Conservation (phyloP, 2,329 filamentous ascomycete species). For the Xylariales sp. region DNA sequence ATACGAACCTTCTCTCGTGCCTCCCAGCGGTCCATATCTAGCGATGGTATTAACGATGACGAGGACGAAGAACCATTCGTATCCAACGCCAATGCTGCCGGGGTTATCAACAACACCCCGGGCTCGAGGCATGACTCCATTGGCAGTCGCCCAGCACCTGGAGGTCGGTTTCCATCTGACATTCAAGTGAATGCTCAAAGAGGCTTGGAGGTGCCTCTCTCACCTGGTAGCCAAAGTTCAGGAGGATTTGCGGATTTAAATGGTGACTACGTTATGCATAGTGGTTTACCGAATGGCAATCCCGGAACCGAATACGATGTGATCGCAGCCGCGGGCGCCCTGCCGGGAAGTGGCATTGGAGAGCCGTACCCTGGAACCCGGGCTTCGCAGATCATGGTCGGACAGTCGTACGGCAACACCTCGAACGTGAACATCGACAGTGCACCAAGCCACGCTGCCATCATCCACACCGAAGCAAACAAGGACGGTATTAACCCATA, state of each 20-base stretch:
- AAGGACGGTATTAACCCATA: conserved; percentile 57
- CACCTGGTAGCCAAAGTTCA: conserved; percentile 79
- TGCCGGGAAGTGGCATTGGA: conserved; percentile 41
- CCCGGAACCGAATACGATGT: conserved; percentile 47
- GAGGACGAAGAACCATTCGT: conserved; percentile 63
- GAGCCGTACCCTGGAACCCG: conserved; percentile 24
- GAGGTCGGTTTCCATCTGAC: conserved; percentile 96
- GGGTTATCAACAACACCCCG: conserved; percentile 39
- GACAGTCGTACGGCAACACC: conserved; percentile 40
- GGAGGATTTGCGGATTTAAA: conserved; percentile 44
- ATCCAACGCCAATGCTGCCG: conserved; percentile 47
- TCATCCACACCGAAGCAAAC: conserved; percentile 45
- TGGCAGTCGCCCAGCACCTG: conserved; percentile 74
- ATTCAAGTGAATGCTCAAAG: conserved; percentile 74
- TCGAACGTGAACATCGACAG: conserved; percentile 41
- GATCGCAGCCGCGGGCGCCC: conserved; percentile 52
- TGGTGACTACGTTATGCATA: conserved; percentile 17
- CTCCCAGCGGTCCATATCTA: conserved; percentile 60
- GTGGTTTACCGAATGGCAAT: conserved; percentile 12
- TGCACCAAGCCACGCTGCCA: conserved; percentile 44
- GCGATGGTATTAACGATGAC: conserved; percentile 74
- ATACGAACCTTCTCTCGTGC: conserved; percentile 71
- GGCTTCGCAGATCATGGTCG: conserved; percentile 16
- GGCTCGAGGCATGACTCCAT: conserved; percentile 44
- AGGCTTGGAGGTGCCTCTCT: conserved; percentile 74